phyloP scores from a whole-genome alignment of 352 stramenopile species.

The Phytophthora quininea region DNA sequence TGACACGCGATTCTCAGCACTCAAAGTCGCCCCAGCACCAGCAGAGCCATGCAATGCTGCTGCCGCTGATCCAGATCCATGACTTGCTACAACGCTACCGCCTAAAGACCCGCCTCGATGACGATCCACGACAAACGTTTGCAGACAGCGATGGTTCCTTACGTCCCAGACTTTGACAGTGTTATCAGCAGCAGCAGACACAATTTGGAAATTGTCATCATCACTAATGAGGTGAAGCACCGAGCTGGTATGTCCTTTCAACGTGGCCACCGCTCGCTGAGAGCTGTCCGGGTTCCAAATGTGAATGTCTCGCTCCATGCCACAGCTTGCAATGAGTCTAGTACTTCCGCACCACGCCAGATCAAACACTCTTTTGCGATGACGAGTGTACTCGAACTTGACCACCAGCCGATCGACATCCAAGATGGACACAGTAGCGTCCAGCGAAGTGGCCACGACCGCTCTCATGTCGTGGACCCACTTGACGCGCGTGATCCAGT shows the following conservation, averaged over 20 bases:
- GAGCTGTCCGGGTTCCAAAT: slow-evolving; percentile 92
- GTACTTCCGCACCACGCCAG: slow-evolving; percentile 78
- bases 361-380: slow-evolving; percentile 87
- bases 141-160: slow-evolving; percentile 76
- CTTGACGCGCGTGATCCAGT: slow-evolving; percentile 86
- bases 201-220: slow-evolving; percentile 86
- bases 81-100: slow-evolving; percentile 4
- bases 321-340: slow-evolving; percentile 81
- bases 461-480: slow-evolving; percentile 85
- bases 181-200: slow-evolving; percentile 84
- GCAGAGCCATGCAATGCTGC: slow-evolving; percentile 43
- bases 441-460: slow-evolving; percentile 78
- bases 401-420: slow-evolving; percentile 80
- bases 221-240: slow-evolving; percentile 80
- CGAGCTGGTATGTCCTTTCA: slow-evolving; percentile 76
- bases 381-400: slow-evolving; percentile 84
- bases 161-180: slow-evolving; percentile 88
- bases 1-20: slow-evolving; percentile 68
- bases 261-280: slow-evolving; percentile 71
- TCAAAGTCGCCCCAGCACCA: slow-evolving; percentile 30
- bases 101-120: slow-evolving; percentile 18
- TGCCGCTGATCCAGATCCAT: slow-evolving; percentile 3
- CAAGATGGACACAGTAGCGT: slow-evolving; percentile 83
- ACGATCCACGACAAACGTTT: slow-evolving; percentile 75
- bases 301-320: slow-evolving; percentile 86